Percentiles rank a stretch among this genome's conserved stretches.
Conservation (phyloP, 331 rosid genomes). For the Prunus yedoensis region DNA sequence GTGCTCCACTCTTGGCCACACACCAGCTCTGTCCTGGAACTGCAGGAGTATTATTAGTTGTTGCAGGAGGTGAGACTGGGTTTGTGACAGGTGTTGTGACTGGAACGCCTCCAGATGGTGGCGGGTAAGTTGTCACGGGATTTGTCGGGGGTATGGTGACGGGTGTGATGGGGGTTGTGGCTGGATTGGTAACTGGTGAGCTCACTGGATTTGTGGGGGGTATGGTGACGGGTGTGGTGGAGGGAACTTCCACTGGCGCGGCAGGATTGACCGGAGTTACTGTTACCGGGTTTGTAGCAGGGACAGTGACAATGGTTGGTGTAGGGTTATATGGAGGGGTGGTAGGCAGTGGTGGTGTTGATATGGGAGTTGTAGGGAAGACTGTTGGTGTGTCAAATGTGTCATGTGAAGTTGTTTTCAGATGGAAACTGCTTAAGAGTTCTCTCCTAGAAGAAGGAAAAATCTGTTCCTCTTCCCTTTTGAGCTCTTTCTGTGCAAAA, state of each 20-base stretch:
- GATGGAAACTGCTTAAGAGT: constrained; percentile 32
- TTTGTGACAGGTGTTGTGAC: constrained; percentile 37
- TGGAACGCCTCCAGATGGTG: constrained; percentile 55
- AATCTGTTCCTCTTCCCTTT: constrained; percentile 36
- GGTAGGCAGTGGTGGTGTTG: constrained; percentile 29
- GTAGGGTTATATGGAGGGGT: constrained; percentile 48
- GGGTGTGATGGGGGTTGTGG: constrained; percentile 34
- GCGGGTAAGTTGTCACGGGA: constrained; percentile 68
- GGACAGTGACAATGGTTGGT: constrained; percentile 74
- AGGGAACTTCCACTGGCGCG: constrained; percentile 49
- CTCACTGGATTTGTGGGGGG: constrained; percentile 51
- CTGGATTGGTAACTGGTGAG: constrained; percentile 46
- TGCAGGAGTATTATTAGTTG: constrained; percentile 47
- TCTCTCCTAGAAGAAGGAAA: constrained; percentile 41
- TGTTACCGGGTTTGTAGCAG: constrained; percentile 64
- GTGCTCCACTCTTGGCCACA: constrained; percentile 68
- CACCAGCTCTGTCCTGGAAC: constrained; percentile 83
- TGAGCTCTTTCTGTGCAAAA: constrained; percentile 38
- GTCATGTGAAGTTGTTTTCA: constrained; percentile 42
- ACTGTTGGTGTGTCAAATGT: constrained; percentile 40
- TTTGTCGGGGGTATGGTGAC: constrained; percentile 26
- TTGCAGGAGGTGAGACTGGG: constrained; percentile 58
- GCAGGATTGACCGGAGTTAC: constrained; percentile 52
- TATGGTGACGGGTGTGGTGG: constrained; percentile 58
- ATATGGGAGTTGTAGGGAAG: constrained; percentile 61